Evolutionary conservation across 2,329 filamentous ascomycete genomes (phyloP).

Genomic region (Elsinoe ampelina): DNA sequence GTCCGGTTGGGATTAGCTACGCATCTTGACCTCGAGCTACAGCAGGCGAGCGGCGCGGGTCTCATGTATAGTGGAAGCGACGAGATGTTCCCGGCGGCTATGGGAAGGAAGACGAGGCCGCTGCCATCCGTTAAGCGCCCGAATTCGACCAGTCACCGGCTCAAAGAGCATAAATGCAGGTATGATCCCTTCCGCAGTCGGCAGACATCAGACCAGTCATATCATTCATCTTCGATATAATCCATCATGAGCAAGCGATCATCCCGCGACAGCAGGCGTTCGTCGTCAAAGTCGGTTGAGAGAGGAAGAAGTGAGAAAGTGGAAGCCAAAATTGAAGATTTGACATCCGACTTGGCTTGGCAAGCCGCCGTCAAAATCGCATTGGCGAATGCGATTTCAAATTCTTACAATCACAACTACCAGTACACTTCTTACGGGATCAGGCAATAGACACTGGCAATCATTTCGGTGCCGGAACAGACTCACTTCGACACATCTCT

Average conservation of each 20-base stretch:
- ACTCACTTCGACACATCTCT: background rate
- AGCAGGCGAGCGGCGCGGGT: background rate
- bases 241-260: slow-evolving; percentile 5
- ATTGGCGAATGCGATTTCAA: slow-evolving; percentile 1
- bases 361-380: background rate
- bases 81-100: background rate
- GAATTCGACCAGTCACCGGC: background rate
- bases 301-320: background rate
- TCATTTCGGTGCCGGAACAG: too few relatives aligned
- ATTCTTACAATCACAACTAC: slow-evolving; percentile 9
- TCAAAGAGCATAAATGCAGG: background rate
- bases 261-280: background rate
- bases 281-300: background rate
- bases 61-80: background rate
- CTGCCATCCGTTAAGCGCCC: slow-evolving; percentile 10
- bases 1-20: background rate
- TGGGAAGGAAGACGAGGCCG: background rate
- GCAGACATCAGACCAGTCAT: background rate
- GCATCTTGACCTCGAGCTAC: background rate
- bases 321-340: slow-evolving; percentile 2
- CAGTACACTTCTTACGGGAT: background rate
- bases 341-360: slow-evolving; percentile 6
- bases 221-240: background rate
- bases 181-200: background rate
- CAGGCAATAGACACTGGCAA: background rate